These are phyloP conservation scores for Cutaneotrichosporon cavernicola DNA, from an alignment of 1,284 basidiomycete genomes.

Conservation along the genomic window DNA sequence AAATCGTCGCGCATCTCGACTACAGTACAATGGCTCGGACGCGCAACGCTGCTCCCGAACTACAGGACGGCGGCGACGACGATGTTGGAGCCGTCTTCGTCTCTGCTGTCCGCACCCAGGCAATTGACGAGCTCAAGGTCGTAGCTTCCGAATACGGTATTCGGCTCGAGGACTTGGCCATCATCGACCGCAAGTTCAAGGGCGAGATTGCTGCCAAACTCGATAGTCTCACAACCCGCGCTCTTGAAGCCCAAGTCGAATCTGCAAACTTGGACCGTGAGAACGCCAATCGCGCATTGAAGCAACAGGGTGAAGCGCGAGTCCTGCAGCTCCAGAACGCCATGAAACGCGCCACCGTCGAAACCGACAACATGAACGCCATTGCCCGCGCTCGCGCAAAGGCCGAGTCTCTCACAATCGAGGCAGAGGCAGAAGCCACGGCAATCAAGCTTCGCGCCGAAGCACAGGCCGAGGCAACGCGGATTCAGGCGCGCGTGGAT, in stretches of 20 bases:
- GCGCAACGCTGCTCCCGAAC: constrained; percentile 21
- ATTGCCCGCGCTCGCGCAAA: constrained; percentile 11
- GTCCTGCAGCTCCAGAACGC: constrained; percentile 25
- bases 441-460: constrained; percentile 20
- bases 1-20: constrained; percentile 23
- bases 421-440: constrained; percentile 20
- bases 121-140: constrained; percentile 25
- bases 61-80: constrained; percentile 13
- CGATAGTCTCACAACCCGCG: constrained; percentile 21
- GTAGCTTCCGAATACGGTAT: constrained; percentile 23
- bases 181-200: constrained; percentile 24
- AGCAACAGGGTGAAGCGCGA: constrained; percentile 22
- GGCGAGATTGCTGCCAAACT: constrained; percentile 24
- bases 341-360: constrained; percentile 19
- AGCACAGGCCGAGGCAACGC: constrained; percentile 18
- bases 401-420: constrained; percentile 17
- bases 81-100: constrained; percentile 22
- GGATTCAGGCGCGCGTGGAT: constrained; percentile 16
- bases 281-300: constrained; percentile 21
- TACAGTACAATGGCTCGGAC: constrained; percentile 21
- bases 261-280: constrained; percentile 23
- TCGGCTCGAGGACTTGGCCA: constrained; percentile 23
- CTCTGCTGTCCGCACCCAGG: constrained; percentile 21
- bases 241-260: constrained; percentile 27
- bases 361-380: constrained; percentile 17